Base-by-base conservation (phyloP, 2,329 filamentous ascomycete species). In the Bipolaris gigantea region DNA sequence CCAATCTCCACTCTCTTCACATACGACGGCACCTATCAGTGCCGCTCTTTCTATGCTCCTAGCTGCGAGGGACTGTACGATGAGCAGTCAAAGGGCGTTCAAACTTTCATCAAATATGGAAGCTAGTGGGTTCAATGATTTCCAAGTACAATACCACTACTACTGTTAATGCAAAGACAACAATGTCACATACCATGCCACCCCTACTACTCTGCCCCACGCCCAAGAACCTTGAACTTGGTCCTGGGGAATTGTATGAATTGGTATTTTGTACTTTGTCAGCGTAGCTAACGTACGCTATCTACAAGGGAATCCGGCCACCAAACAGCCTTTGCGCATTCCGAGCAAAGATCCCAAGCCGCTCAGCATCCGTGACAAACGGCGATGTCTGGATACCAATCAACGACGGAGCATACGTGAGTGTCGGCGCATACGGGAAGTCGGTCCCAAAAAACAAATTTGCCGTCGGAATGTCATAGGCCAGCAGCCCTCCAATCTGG, bases 371-470 rank as follows among this genome's bases (percentile, higher is more conserved):
- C 5, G 23, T 36, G 0, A 56, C 43, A 11, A 56, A 56, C 1
- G 38, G 32, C 25, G 43, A 46, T 3, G 15, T 52, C 44, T 48
- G 10, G 4, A 56, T 48, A 5, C 38, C 53, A n/a, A 43, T 5
- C 5, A 51, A 10, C 9, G 42, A 43, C 4, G 48, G 27, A 5
- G 16, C 39, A 30, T 56, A 56, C 4, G 53, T 47, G 15, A 51
- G 48, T 1, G 48, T 33, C 2, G 48, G 53, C 5, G 48, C 48
- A 40, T 56, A 56, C 18, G 48, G 53, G 13, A 39, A 56, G 30
- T 56, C 56, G 1, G 54, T 56, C 0, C 56, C 54, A 27, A 53
- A 59, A 21, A 59, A 18, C 3, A 59, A 33, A n/a, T 53, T 36
- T 2, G 42, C 32, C 1, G 15, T 11, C 6, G 50, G 47, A 33